phyloP scores from a whole-genome alignment of 305 asterid species.

The Euphrasia arctica region DNA sequence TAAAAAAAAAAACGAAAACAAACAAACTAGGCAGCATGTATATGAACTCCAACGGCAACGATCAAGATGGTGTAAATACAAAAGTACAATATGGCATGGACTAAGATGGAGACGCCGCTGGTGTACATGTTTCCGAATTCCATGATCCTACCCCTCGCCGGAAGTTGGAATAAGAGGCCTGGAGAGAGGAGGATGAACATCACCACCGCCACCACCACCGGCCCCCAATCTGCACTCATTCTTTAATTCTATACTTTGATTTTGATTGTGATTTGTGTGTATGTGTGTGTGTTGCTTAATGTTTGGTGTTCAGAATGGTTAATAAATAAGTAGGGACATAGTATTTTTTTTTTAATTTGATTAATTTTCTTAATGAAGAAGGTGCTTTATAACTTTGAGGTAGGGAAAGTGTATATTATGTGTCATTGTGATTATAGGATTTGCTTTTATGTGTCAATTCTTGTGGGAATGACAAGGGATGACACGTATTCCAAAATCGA shows the following conservation, averaged over 20 bases:
- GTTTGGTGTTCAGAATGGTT: too few species aligned
- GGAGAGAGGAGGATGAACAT: constrained; percentile 89
- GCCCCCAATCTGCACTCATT: constrained; percentile 91
- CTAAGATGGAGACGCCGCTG: constrained; percentile 81
- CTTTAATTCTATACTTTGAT: neutral
- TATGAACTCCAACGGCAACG: constrained; percentile 81
- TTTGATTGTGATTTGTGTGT: neutral
- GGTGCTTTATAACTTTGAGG: constrained; percentile 39
- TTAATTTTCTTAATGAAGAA: constrained; percentile 44
- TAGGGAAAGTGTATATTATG: constrained; percentile 38
- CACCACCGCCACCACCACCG: constrained; percentile 92
- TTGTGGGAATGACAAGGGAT: too few species aligned
- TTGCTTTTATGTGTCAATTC: constrained; percentile 31
- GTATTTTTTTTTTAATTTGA: neutral
- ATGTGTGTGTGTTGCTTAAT: too few species aligned
- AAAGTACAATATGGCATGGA: constrained; percentile 76
- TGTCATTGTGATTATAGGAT: constrained; percentile 28
- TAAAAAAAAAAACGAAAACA: neutral
- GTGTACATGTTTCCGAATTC: constrained; percentile 97
- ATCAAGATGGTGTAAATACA: constrained; percentile 78
- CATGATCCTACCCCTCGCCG: constrained; percentile 78
- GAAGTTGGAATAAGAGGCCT: constrained; percentile 82
- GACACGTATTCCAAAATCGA: too few species aligned
- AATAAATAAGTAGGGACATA: too few species aligned
- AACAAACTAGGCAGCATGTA: constrained; percentile 36